phyloP scores from a whole-genome alignment of 495 filamentous ascomycete genomes.

The Lasiosphaeria ovina region DNA sequence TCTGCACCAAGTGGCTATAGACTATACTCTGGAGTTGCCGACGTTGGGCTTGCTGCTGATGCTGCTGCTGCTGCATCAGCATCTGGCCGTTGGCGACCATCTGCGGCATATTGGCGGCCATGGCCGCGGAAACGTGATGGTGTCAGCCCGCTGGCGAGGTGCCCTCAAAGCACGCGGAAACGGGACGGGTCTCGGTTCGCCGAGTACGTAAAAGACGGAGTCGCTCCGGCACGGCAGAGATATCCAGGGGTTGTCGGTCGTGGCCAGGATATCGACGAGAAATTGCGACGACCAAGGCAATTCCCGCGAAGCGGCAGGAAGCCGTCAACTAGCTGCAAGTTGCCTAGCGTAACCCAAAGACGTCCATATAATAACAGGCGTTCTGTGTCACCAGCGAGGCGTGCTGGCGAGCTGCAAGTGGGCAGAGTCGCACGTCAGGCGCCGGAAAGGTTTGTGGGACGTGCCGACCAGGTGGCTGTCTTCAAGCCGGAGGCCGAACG shows the following conservation, averaged over 20 bases:
- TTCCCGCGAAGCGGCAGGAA: conserved; percentile 18
- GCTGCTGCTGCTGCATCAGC: conserved; percentile 37
- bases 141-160: conserved; percentile 15
- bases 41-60: neutral
- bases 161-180: conserved; percentile 3
- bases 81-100: conserved; percentile 39
- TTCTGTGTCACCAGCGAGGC: conserved; percentile 5
- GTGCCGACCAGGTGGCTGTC: neutral
- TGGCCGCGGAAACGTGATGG: conserved; percentile 35
- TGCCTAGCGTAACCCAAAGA: conserved; percentile 26
- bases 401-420: conserved; percentile 6
- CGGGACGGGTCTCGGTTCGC: neutral
- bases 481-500: neutral
- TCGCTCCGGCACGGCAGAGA: neutral
- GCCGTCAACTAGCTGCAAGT: conserved; percentile 27
- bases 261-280: neutral
- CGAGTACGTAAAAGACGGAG: neutral
- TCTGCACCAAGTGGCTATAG: neutral
- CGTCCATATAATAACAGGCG: conserved; percentile 26
- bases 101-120: conserved; percentile 49
- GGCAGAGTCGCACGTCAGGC: conserved; percentile 10
- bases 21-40: neutral
- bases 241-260: neutral
- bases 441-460: conserved; percentile 6
- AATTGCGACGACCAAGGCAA: neutral